Conservation (phyloP, 768 basidiomycete genomes). For the Boletus sensibilis region DNA sequence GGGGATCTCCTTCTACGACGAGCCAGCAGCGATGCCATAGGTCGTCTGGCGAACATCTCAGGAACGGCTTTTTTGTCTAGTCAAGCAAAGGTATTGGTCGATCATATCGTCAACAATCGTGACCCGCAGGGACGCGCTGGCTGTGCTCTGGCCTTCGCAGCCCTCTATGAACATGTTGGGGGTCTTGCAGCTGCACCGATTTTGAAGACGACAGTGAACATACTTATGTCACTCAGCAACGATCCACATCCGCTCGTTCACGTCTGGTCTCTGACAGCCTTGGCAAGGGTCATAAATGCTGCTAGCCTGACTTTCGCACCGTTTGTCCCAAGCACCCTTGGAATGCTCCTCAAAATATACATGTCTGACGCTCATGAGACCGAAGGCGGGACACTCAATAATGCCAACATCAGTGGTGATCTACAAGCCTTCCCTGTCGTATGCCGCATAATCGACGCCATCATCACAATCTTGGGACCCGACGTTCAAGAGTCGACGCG, state of each 20-base stretch:
- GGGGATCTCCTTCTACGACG: slow-evolving; percentile 73
- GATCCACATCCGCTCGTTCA: slow-evolving; percentile 98
- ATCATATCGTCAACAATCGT: slow-evolving; percentile 92
- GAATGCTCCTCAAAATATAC: slow-evolving; percentile 89
- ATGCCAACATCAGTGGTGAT: slow-evolving; percentile 86
- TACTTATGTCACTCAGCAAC: slow-evolving; percentile 90
- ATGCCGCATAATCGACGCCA: slow-evolving; percentile 89
- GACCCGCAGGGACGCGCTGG: slow-evolving; percentile 92
- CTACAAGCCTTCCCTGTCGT: slow-evolving; percentile 89
- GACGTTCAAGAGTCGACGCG: slow-evolving; percentile 87
- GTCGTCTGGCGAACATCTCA: slow-evolving; percentile 79
- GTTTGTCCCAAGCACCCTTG: slow-evolving; percentile 83
- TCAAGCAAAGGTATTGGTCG: slow-evolving; percentile 87
- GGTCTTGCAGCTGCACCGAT: slow-evolving; percentile 93
- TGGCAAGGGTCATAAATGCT: slow-evolving; percentile 85
- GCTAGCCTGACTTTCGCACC: slow-evolving; percentile 91
- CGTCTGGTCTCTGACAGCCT: slow-evolving; percentile 85
- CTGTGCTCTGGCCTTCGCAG: slow-evolving; percentile 88
- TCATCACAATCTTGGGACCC: slow-evolving; percentile 91
- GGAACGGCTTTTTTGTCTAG: slow-evolving; percentile 81
- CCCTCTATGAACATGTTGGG: slow-evolving; percentile 89
- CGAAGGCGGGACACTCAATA: slow-evolving; percentile 81
- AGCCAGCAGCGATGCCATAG: slow-evolving; percentile 85
- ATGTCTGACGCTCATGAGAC: slow-evolving; percentile 87
- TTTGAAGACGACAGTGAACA: slow-evolving; percentile 92